Evolutionary conservation across 306 rosid species (phyloP).

Genomic region (Sicyos edulis): DNA sequence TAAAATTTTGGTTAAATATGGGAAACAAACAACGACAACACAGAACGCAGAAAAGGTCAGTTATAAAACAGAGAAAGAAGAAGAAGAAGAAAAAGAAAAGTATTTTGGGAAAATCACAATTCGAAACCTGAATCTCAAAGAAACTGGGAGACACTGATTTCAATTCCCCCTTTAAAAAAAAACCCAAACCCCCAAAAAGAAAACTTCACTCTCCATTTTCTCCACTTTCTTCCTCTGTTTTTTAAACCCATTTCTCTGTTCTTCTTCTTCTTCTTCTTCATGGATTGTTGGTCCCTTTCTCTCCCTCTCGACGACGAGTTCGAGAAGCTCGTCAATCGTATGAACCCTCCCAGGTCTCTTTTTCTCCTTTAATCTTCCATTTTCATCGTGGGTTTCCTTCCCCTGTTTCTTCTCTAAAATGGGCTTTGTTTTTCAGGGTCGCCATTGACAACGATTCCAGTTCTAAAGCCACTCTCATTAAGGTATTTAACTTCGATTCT

Average conservation of each 20-base stretch:
- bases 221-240: not conserved
- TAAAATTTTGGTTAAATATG: no score
- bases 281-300: constrained; percentile 80
- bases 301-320: constrained; percentile 60
- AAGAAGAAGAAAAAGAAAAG: not conserved
- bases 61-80: constrained; percentile 1
- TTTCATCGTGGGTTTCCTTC: constrained; percentile 15
- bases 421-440: constrained; percentile 69
- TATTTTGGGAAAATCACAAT: constrained; percentile 26
- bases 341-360: constrained; percentile 87
- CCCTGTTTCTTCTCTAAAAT: constrained; percentile 24
- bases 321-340: constrained; percentile 73
- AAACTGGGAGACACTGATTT: constrained; percentile 9
- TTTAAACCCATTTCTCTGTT: not conserved
- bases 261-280: not conserved
- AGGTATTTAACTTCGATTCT: constrained; percentile 39
- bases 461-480: constrained; percentile 61
- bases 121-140: not conserved
- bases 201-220: not conserved
- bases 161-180: not conserved
- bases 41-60: constrained; percentile 22
- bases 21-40: no score
- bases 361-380: constrained; percentile 11
- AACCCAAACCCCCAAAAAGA: not conserved
- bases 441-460: constrained; percentile 70